Percentiles rank a stretch among this genome's conserved stretches.
Conservation (phyloP, 2,329 filamentous ascomycete genomes). For the Verruconis gallopava region DNA sequence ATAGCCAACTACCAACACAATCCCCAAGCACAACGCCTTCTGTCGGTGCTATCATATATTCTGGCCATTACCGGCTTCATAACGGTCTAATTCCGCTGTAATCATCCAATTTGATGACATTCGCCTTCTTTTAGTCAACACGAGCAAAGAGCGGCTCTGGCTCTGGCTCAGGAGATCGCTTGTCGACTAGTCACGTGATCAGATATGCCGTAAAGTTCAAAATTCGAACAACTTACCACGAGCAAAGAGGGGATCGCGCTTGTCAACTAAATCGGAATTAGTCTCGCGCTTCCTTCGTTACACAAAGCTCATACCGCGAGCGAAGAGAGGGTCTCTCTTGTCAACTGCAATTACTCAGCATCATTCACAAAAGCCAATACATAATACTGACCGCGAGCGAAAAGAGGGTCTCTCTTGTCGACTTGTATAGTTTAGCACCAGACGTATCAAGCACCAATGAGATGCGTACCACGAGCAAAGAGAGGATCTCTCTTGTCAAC, state of each 20-base stretch:
- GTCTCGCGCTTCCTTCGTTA: too few relatives aligned
- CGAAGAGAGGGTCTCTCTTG: constrained; percentile 5
- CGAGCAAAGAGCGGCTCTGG: neutral
- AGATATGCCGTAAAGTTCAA: neutral
- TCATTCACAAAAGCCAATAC: neutral
- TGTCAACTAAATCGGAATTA: constrained; percentile 5
- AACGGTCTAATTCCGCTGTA: neutral
- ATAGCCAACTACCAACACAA: too few relatives aligned
- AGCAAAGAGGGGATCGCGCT: constrained; percentile 2
- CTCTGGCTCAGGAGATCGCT: neutral
- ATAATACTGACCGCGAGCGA: neutral
- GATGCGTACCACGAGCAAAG: too few relatives aligned
- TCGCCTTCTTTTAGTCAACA: constrained; percentile 1
- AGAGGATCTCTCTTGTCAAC: too few relatives aligned
- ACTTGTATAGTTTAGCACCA: too few relatives aligned
- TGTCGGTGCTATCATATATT: neutral
- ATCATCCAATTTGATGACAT: too few relatives aligned
- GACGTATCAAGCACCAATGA: too few relatives aligned
- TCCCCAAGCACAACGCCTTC: too few relatives aligned
- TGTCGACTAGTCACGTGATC: neutral
- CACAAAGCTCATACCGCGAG: constrained; percentile 1
- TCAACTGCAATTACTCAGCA: neutral
- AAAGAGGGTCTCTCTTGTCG: neutral
- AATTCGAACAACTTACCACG: neutral
- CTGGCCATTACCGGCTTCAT: neutral